Conservation (phyloP, 352 stramenopile genomes). For the Globisporangium camurandrum region DNA sequence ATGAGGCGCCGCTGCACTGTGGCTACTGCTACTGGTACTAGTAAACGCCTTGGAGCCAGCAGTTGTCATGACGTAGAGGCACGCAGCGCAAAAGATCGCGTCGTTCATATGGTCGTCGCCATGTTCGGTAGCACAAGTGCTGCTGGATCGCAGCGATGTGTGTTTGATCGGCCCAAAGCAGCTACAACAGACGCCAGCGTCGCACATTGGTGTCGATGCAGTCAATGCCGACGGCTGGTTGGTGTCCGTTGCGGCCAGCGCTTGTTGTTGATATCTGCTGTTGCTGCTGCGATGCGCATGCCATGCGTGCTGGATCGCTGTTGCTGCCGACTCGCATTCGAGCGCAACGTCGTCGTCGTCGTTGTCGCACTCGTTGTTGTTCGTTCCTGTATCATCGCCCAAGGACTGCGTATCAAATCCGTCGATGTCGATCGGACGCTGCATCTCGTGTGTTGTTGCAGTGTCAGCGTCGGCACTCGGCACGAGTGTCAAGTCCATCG, state of each 20-base stretch:
- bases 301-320: slow-evolving; percentile 13
- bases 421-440: no score
- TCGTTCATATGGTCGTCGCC: slow-evolving; percentile 6
- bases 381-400: no score
- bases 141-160: no score
- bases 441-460: no score
- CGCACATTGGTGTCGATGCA: background rate
- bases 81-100: slow-evolving; percentile 23
- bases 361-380: background rate
- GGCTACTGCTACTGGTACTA: background rate
- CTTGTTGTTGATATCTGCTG: background rate
- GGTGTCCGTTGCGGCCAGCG: background rate
- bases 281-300: background rate
- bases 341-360: slow-evolving; percentile 1
- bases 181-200: slow-evolving; percentile 20
- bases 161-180: slow-evolving; percentile 31
- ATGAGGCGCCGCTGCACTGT: background rate
- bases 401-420: no score
- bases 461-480: no score
- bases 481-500: no score
- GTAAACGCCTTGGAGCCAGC: slow-evolving; percentile 3
- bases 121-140: background rate
- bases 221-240: background rate
- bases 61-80: slow-evolving; percentile 14
- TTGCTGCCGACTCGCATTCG: slow-evolving; percentile 8